Base-by-base conservation (phyloP, 768 basidiomycete species). In the Holtermanniella nyarrowii region DNA sequence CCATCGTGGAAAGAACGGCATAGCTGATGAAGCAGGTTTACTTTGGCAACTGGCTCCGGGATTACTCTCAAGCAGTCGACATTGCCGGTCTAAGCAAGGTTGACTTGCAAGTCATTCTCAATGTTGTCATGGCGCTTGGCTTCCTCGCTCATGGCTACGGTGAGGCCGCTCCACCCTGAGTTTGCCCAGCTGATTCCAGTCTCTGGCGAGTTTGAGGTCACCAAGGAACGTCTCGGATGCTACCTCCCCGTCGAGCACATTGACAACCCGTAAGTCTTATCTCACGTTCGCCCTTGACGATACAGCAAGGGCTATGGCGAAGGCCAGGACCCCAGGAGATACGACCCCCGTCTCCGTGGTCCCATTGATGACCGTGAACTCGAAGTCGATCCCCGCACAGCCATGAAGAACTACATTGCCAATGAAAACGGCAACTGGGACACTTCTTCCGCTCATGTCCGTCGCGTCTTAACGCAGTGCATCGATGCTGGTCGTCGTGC, bases 331-430 rank as follows among this genome's bases (percentile, higher is more conserved):
- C 80, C 90, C 0, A 76, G 87, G 40, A 76, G 77, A 61, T 88
- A 84, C 61, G 79, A 93, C 61, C 79, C 82, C 0, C 75, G 78
- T 18, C 77, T 96, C 5, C 81, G 91, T 12, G 81, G 81, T 2
- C 89, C 89, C 2, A 83, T 96, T 4, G 81, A 90, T 62, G 85
- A 85, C 0, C 73, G 77, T 27, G 91, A 96, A 63, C 76, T 93
- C 0, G 84, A 90, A 60, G 77, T 96, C 5, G 91, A 96, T 68
- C 80, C 79, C 0, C 74, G 77, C 13, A 86, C 85, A 0, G 91
- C 89, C 2, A 91, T 96, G 89, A 91, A 91, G 76, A 62, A 66
- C 48, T 71, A 96, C 68, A 87, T 88, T 74, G 86, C 86, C 0
- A 91, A 82, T 37, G 75, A 70, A 49, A 26, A 53, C n/a, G 84